Conservation (phyloP, 2,329 filamentous ascomycete species). For the Diaporthe sp. region DNA sequence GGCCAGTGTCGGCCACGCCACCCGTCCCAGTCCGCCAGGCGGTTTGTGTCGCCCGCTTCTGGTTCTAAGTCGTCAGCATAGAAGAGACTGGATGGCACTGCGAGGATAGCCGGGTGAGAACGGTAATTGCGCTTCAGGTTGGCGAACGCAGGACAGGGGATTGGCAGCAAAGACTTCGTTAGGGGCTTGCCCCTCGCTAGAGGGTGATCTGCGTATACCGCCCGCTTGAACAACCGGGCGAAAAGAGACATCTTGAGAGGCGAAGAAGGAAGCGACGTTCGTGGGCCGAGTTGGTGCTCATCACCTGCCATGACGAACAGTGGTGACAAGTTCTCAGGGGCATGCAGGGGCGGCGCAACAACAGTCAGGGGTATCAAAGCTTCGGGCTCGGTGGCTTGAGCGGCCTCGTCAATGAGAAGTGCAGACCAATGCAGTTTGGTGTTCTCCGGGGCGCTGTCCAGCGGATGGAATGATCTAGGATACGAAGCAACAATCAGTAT, state of each 20-base stretch:
- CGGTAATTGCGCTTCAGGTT: slow-evolving; percentile 47
- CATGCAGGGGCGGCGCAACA: slow-evolving; percentile 42
- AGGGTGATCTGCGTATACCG: slow-evolving; percentile 46
- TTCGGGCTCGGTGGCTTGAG: slow-evolving; percentile 47
- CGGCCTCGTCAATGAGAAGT: slow-evolving; percentile 46
- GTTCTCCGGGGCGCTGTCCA: slow-evolving; percentile 2
- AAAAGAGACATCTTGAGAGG: slow-evolving; percentile 44
- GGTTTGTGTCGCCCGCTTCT: slow-evolving; percentile 35
- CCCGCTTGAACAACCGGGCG: slow-evolving; percentile 44
- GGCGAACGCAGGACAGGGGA: slow-evolving; percentile 45
- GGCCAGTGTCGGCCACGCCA: slow-evolving; percentile 43
- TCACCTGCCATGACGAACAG: slow-evolving; percentile 47
- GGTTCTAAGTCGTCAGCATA: slow-evolving; percentile 45
- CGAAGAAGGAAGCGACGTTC: slow-evolving; percentile 41
- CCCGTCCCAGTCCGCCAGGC: slow-evolving; percentile 41
- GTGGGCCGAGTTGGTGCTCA: slow-evolving; percentile 45
- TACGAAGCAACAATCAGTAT: background rate
- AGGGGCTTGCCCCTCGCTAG: slow-evolving; percentile 42
- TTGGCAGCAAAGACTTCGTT: slow-evolving; percentile 41
- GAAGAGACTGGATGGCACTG: slow-evolving; percentile 45
- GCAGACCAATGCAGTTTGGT: slow-evolving; percentile 45
- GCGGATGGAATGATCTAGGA: slow-evolving; percentile 40
- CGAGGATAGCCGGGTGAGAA: slow-evolving; percentile 46
- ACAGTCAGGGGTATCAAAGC: slow-evolving; percentile 43
- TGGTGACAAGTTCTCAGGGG: slow-evolving; percentile 38